phyloP scores from a whole-genome alignment of 352 stramenopile genomes.

The Phytopythium helicoides region DNA sequence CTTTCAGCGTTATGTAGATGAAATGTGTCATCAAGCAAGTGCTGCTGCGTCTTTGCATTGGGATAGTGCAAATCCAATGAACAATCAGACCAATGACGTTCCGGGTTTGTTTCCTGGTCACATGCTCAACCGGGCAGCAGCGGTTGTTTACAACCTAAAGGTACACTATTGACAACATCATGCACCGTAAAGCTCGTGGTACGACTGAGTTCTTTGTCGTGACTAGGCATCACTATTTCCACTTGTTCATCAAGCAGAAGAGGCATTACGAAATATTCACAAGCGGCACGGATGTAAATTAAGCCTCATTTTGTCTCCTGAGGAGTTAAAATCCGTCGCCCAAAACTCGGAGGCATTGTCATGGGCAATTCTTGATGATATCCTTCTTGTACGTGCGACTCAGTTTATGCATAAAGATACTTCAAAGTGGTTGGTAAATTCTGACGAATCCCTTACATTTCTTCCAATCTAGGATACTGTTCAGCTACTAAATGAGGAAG shows the following conservation, averaged over 20 bases:
- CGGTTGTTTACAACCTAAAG: constrained; percentile 52
- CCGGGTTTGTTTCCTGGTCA: constrained; percentile 18
- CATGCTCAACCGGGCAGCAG: constrained; percentile 36
- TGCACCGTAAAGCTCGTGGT: no score
- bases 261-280: constrained; percentile 36
- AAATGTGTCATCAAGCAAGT: constrained; percentile 41
- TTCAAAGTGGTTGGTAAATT: no score
- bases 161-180: constrained; percentile 9
- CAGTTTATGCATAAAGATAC: no score
- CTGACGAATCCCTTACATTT: not conserved
- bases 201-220: no score
- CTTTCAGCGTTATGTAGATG: constrained; percentile 46
- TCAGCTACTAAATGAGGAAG: constrained; percentile 54
- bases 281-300: constrained; percentile 34
- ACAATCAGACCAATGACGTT: constrained; percentile 24
- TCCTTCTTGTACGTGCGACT: constrained; percentile 53
- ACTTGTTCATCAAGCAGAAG: constrained; percentile 50
- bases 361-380: constrained; percentile 56
- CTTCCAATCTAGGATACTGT: constrained; percentile 41
- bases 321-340: constrained; percentile 37
- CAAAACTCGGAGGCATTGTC: constrained; percentile 52
- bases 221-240: constrained; percentile 44
- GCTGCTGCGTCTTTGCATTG: constrained; percentile 22
- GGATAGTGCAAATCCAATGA: constrained; percentile 6
- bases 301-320: constrained; percentile 34